Base-by-base conservation (phyloP, 1,284 basidiomycete species). In the Melanopsichium pennsylvanicum region DNA sequence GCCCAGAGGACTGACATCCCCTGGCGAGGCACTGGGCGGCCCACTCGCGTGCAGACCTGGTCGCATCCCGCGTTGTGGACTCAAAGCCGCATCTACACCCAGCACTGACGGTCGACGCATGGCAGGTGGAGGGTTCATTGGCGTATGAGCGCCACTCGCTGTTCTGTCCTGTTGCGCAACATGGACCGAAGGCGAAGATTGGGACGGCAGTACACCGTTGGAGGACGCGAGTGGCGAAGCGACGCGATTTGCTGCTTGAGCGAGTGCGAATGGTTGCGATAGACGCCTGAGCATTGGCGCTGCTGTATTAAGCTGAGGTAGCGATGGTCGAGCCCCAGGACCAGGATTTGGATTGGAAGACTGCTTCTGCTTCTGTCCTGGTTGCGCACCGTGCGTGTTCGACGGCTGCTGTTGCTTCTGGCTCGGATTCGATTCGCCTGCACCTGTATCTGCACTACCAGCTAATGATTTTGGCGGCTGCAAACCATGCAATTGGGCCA, bases 401-500 rank as follows among this genome's bases (percentile, higher is more conserved):
- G n/a, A n/a, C n/a, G n/a, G n/a, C n/a, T n/a, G n/a, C n/a, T n/a
- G n/a, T 25, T 19, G 5, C 27, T 18, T 31, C 15, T 31, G 21
- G 7, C n/a, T n/a, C n/a, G n/a, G n/a, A n/a, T n/a, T n/a, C n/a
- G n/a, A n/a, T n/a, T n/a, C n/a, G 25, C n/a, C 22, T 16, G n/a
- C 23, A 8, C 10, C 16, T 27, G 25, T 13, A 34, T 26, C n/a
- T 10, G 31, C 4, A 34, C 15, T 12, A 22, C 27, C 35, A 7
- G 37, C 15, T 1, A 44, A 33, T 23, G 51, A 10, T n/a, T 47
- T 61, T 2, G 58, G 40, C 13, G 54, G 54, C 35, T 64, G 56
- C 40, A 70, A 22, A 2, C 61, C 61, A 23, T 70, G 61, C 51
- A 70, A 39, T 16, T 57, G 52, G 16, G 67, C 67, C 41, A 64